Conservation (phyloP, 164 flowering plant genomes). For the Liriodendron chinense region DNA sequence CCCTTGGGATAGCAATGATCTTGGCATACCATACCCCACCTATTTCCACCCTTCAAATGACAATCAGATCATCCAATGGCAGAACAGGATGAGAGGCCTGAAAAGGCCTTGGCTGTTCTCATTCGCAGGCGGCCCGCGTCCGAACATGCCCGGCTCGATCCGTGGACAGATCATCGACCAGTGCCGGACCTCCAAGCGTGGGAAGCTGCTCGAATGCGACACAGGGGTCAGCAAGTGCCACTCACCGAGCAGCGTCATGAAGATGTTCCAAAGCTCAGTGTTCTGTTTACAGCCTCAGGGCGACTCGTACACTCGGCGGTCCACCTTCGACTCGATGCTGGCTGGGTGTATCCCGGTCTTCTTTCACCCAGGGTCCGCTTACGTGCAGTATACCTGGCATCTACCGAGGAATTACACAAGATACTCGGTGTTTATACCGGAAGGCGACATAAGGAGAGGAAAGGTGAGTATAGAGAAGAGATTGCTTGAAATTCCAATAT, state of each 20-base stretch:
- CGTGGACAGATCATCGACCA: slow-evolving; percentile 53
- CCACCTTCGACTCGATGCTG: slow-evolving; percentile 64
- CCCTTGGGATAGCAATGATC: slow-evolving; percentile 51
- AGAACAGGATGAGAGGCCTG: slow-evolving; percentile 45
- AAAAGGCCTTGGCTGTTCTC: slow-evolving; percentile 40
- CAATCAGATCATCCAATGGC: slow-evolving; percentile 50
- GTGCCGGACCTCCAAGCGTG: slow-evolving; percentile 36
- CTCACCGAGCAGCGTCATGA: slow-evolving; percentile 44
- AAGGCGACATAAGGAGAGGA: slow-evolving; percentile 30
- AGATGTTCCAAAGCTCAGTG: slow-evolving; percentile 49
- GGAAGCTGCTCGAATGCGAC: slow-evolving; percentile 48
- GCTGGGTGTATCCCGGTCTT: slow-evolving; percentile 84
- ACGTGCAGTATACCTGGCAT: slow-evolving; percentile 73
- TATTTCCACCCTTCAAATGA: slow-evolving; percentile 71
- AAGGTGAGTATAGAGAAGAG: slow-evolving; percentile 38
- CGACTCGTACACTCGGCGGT: slow-evolving; percentile 63
- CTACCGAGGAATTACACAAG: slow-evolving; percentile 42
- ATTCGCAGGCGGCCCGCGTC: slow-evolving; percentile 64
- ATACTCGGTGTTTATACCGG: slow-evolving; percentile 65
- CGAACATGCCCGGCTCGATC: slow-evolving; percentile 35
- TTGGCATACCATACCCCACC: slow-evolving; percentile 74
- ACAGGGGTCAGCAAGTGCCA: slow-evolving; percentile 35
- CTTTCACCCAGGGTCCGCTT: slow-evolving; percentile 74
- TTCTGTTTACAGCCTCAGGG: slow-evolving; percentile 81
- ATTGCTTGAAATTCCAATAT: slow-evolving; percentile 30